These are phyloP conservation scores for Arthroderma sp. DNA, from an alignment of 2,329 filamentous ascomycete species.

Conservation along the genomic window DNA sequence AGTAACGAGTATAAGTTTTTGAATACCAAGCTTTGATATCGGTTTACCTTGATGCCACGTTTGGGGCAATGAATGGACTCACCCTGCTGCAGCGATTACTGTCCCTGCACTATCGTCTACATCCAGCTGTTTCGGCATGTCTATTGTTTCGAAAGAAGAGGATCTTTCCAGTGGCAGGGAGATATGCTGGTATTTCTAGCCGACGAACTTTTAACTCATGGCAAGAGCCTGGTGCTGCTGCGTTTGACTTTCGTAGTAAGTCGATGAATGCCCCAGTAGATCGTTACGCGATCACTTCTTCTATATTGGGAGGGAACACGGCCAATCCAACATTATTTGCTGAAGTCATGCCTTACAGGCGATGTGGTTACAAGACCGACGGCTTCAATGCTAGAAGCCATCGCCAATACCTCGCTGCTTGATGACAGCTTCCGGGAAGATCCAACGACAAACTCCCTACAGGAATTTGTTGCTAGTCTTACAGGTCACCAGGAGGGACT, in stretches of 20 bases:
- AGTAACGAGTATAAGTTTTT: too few relatives aligned
- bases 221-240: constrained; percentile 4
- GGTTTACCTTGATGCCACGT: too few relatives aligned
- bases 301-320: background rate
- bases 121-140: too few relatives aligned
- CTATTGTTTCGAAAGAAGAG: too few relatives aligned
- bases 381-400: constrained; percentile 64
- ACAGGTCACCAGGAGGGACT: constrained; percentile 22
- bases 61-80: too few relatives aligned
- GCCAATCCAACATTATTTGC: too few relatives aligned
- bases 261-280: background rate
- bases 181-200: too few relatives aligned
- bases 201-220: constrained; percentile 1
- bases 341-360: constrained; percentile 24
- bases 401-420: constrained; percentile 59
- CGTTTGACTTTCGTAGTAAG: constrained; percentile 10
- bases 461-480: constrained; percentile 40
- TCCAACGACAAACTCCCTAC: constrained; percentile 60
- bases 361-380: constrained; percentile 67
- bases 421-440: constrained; percentile 82
- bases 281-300: background rate
- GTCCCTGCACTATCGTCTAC: too few relatives aligned
- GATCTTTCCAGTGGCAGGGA: too few relatives aligned
- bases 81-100: too few relatives aligned
- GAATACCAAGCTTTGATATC: too few relatives aligned